Evolutionary conservation across 257 asterid species (phyloP), one percentile per base, ranked within the genome.

Genomic region (Primulina eburnea): DNA sequence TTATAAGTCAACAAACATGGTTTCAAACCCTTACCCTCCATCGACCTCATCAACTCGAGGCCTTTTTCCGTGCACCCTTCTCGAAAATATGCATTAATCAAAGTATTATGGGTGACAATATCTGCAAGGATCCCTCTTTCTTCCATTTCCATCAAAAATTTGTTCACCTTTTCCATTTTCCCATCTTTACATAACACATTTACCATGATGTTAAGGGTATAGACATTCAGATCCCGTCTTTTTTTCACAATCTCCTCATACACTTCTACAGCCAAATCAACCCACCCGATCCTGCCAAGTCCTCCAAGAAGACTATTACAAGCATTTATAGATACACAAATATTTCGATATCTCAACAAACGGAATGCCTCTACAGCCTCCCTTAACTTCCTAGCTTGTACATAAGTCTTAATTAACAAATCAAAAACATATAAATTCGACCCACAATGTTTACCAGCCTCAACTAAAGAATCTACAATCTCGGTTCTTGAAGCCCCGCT

Each of bases 331-430:
- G 93, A 81, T 65, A 90, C 82, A 20, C 50, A 29, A 66, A 83
- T 75, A 37, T 81, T 79, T 74, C 81, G 77, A 65, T 62, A n/a
- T 37, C 38, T 79, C 73, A 90, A 70, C 75, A 75, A 43, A 5
- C 78, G 72, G 37, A 86, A 79, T 3, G 84, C 95, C 80, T 84
- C 95, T 33, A 83, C 95, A 5, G 87, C 91, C 77, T 90, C 97
- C 78, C 90, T 83, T 32, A 88, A 80, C 87, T 85, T 90, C 87
- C 95, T 88, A 71, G 93, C 95, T 77, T 90, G 97, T 63, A 90
- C 95, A 64, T 77, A 90, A 56, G 93, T 90, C 80, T 89, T 80
- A 71, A 90, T 75, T 28, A 90, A 67, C 79, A 90, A 81, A 72
- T 88, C 93, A 32, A 84, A 88, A 72, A 74, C 93, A 61, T 70